phyloP scores from a whole-genome alignment of 1,284 basidiomycete species.

The Trametes polyzona region DNA sequence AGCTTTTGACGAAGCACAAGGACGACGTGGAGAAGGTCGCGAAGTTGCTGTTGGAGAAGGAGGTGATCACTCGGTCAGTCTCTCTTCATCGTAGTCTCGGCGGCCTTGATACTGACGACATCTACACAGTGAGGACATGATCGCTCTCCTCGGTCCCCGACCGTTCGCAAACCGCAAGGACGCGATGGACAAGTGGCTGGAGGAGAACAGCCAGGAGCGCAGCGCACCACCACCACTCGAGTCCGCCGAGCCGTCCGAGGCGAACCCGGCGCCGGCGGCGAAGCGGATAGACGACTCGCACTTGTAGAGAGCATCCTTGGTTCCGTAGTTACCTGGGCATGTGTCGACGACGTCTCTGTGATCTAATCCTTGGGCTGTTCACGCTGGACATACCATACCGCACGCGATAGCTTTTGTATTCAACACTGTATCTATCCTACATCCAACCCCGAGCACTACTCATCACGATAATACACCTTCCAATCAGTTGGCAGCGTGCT shows the following conservation, averaged over 20 bases:
- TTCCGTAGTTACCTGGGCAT: slow-evolving; percentile 7
- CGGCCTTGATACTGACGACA: slow-evolving; percentile 19
- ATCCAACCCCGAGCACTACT: slow-evolving; percentile 26
- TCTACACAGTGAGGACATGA: slow-evolving; percentile 82
- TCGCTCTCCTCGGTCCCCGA: slow-evolving; percentile 80
- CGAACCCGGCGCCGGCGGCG: slow-evolving; percentile 52
- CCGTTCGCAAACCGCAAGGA: slow-evolving; percentile 81
- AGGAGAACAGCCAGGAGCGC: slow-evolving; percentile 64
- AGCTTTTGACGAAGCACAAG: slow-evolving; percentile 82
- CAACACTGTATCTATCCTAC: slow-evolving; percentile 30
- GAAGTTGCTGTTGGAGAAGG: slow-evolving; percentile 86
- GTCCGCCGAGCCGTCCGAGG: slow-evolving; percentile 34
- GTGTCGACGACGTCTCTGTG: slow-evolving; percentile 12
- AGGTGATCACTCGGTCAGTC: slow-evolving; percentile 88
- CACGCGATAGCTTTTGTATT: slow-evolving; percentile 26
- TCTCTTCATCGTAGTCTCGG: neutral
- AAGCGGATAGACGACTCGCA: slow-evolving; percentile 38
- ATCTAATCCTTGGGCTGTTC: slow-evolving; percentile 24
- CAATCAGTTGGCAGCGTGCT: neutral
- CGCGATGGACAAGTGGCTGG: slow-evolving; percentile 94
- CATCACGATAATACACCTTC: slow-evolving; percentile 20
- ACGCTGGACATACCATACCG: slow-evolving; percentile 23
- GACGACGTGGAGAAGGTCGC: slow-evolving; percentile 96
- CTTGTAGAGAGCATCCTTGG: slow-evolving; percentile 21
- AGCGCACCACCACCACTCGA: slow-evolving; percentile 64